Conservation (phyloP, 2,329 filamentous ascomycete species). For the Colletotrichum sp. region DNA sequence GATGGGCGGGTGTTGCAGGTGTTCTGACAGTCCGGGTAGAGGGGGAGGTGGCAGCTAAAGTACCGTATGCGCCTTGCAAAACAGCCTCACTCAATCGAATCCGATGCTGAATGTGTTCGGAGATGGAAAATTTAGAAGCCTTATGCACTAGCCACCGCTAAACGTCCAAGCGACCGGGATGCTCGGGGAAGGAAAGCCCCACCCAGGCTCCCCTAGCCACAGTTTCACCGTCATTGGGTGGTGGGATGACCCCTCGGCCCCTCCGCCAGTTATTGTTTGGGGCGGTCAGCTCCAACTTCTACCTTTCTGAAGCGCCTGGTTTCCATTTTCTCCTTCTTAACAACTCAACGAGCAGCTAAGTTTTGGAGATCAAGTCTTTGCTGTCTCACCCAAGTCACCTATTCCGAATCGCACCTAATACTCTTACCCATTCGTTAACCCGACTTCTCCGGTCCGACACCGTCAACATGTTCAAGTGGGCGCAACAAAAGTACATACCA, state of each 20-base stretch:
- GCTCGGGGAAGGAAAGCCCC: constrained; percentile 10
- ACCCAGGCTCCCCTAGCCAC: constrained; percentile 15
- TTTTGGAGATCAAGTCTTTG: background rate
- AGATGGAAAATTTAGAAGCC: constrained; percentile 21
- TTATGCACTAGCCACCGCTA: constrained; percentile 21
- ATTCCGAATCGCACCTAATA: background rate
- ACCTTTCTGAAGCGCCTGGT: background rate
- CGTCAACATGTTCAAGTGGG: constrained; percentile 85
- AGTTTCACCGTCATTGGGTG: constrained; percentile 22
- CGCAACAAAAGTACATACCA: constrained; percentile 79
- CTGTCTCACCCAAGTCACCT: background rate
- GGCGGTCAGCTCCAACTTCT: constrained; percentile 17
- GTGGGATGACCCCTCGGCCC: constrained; percentile 22
- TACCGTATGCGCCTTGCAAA: constrained; percentile 7
- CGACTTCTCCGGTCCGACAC: background rate
- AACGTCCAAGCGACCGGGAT: constrained; percentile 20
- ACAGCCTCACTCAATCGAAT: background rate
- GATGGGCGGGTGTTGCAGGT: constrained; percentile 22
- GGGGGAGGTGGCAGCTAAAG: background rate
- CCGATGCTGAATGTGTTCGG: constrained; percentile 1
- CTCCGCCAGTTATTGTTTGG: constrained; percentile 10
- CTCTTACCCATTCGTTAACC: background rate
- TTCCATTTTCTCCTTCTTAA: constrained; percentile 5
- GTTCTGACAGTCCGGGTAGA: background rate
- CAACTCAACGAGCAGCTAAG: constrained; percentile 15